Base-by-base conservation (phyloP, 371 early-diverging fungal species). In the Funneliformis caledonium region DNA sequence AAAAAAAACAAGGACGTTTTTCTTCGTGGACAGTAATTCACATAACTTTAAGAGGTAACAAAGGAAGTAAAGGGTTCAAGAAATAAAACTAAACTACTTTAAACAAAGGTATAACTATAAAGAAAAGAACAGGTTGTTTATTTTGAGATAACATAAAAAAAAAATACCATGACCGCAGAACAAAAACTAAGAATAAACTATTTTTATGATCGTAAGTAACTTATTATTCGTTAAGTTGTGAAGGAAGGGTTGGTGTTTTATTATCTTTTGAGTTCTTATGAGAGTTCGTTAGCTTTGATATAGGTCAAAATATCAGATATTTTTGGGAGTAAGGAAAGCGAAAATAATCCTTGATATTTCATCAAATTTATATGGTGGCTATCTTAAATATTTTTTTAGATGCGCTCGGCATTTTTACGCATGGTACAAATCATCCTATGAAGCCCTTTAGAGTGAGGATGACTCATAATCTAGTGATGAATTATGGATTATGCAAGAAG, bases 391-490 rank as follows among this genome's bases (percentile, higher is more conserved):
- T 50, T 31, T 64, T 48, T 74, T n/a, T 67, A 72, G 80, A 79
- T 48, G 26, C 48, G 4, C 94, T 96, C 81, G 96, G 96, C 22
- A 92, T 93, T 84, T 95, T 94, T 84, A 92, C 92, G 82, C 97
- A 95, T 89, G 96, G 95, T 68, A 91, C 93, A 82, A 92, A 92
- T n/a, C 99, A 99, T 84, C 99, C 99, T 6, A 99, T 99, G 99
- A 99, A 99, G 84, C 99, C 99, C 12, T 95, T 97, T 68, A 92
- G 99, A 81, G 95, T 99, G 83, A 94, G 96, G 80, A 95, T 99
- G 92, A 97, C 99, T 42, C 99, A 99, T 86, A 96, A 96, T 82
- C 90, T 99, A 78, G 95, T 99, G 45, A 89, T 97, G 78, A 95
- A 95, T 56, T 99, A 99, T 87, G 97, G 95, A 12, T 89, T 99